Percentiles rank a stretch among this genome's conserved stretches.
phyloP scores from a whole-genome alignment of 1,284 basidiomycete species.

The Rhodofomes roseus region DNA sequence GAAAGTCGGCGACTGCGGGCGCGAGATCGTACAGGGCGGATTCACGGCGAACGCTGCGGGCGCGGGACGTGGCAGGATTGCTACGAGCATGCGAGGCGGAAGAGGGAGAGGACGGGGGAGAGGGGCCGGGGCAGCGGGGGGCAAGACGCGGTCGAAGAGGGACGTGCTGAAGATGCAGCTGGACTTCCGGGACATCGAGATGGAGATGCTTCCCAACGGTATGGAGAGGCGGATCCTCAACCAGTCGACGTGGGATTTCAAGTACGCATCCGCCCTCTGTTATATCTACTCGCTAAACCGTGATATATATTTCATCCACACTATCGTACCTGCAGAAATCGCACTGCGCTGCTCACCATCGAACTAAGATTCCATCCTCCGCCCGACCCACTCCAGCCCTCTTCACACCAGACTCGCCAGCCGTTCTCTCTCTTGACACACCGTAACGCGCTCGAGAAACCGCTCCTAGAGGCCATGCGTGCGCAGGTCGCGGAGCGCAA shows the following conservation, averaged over 20 bases:
- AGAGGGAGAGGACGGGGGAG: slow-evolving; percentile 26
- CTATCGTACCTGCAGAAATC: slow-evolving; percentile 44
- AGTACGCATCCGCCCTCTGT: slow-evolving; percentile 45
- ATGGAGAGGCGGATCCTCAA: slow-evolving; percentile 78
- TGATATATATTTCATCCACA: slow-evolving; percentile 8
- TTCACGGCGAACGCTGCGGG: slow-evolving; percentile 22
- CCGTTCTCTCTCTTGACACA: slow-evolving; percentile 57
- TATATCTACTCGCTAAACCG: slow-evolving; percentile 4
- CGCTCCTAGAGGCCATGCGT: slow-evolving; percentile 50
- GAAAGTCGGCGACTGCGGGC: slow-evolving; percentile 67
- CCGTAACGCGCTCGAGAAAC: slow-evolving; percentile 47
- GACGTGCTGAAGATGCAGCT: slow-evolving; percentile 65
- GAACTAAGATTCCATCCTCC: slow-evolving; percentile 64
- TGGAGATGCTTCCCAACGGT: slow-evolving; percentile 76
- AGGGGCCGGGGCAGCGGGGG: slow-evolving; percentile 21
- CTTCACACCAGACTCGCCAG: slow-evolving; percentile 33
- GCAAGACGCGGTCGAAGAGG: slow-evolving; percentile 43
- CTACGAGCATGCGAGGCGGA: slow-evolving; percentile 18
- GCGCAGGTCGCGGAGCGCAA: slow-evolving; percentile 38
- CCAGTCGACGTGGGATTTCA: slow-evolving; percentile 78
- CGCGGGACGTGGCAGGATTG: slow-evolving; percentile 18
- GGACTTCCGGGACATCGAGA: slow-evolving; percentile 62
- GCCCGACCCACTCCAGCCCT: slow-evolving; percentile 35
- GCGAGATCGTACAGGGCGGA: slow-evolving; percentile 60
- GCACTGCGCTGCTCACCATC: slow-evolving; percentile 66